A percentile compares a stretch with the other conserved stretches of the same genome.
phyloP scores from a whole-genome alignment of 495 filamentous ascomycete genomes.

The Hypoxylon fragiforme region DNA sequence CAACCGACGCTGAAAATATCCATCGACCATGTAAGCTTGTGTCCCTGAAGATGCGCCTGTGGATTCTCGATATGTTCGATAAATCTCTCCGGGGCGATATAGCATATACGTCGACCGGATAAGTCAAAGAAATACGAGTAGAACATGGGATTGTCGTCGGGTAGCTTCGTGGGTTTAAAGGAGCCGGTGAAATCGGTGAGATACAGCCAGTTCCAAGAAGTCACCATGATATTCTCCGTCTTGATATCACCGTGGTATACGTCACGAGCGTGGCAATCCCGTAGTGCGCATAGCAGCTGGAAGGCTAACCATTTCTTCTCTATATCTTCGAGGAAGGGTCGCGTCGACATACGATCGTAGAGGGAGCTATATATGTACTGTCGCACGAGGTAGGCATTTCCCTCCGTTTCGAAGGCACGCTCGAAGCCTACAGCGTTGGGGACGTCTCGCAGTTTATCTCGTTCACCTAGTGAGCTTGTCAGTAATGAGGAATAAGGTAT shows the following conservation, averaged over 20 bases:
- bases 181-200: slow-evolving; percentile 93
- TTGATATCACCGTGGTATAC: slow-evolving; percentile 99
- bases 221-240: slow-evolving; percentile 93
- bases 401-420: slow-evolving; percentile 84
- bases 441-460: slow-evolving; percentile 74
- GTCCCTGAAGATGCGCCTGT: slow-evolving; percentile 53
- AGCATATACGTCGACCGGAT: slow-evolving; percentile 90
- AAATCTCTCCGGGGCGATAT: slow-evolving; percentile 93
- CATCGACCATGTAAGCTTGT: slow-evolving; percentile 80
- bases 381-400: slow-evolving; percentile 90
- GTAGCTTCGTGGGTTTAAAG: slow-evolving; percentile 93
- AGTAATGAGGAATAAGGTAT: slow-evolving; percentile 21
- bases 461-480: slow-evolving; percentile 65
- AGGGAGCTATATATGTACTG: slow-evolving; percentile 96
- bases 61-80: slow-evolving; percentile 59
- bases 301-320: slow-evolving; percentile 99
- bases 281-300: slow-evolving; percentile 88
- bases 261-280: slow-evolving; percentile 89
- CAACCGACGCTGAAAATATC: slow-evolving; percentile 98
- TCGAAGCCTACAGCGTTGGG: slow-evolving; percentile 93
- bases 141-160: slow-evolving; percentile 95
- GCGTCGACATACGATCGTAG: slow-evolving; percentile 94
- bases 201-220: slow-evolving; percentile 99
- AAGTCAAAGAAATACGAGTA: slow-evolving; percentile 98
- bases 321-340: slow-evolving; percentile 95